Evolutionary conservation across 225 moss, liverwort and hornwort species (phyloP), one percentile per base, ranked within the genome.

Genomic region (Pleurozium schreberi): DNA sequence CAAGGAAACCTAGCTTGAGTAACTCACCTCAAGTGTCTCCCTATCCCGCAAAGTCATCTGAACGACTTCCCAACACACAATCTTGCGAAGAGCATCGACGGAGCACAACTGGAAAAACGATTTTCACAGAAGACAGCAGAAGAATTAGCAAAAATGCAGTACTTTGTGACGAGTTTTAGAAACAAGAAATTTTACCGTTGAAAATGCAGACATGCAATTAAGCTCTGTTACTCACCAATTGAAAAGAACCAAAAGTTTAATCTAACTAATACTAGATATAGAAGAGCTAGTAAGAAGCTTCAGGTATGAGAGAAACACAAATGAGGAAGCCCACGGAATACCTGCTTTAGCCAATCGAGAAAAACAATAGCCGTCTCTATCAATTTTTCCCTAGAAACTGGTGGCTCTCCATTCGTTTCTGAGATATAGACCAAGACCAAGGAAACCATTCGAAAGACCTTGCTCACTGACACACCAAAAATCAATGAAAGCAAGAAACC

Each of bases 281-380:
- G 14, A 87, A 43, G 27, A 87, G n/a, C 11, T n/a, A 61, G 47
- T 42, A 88, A 79, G 28, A 45, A 59, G 47, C 61, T 80, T 71
- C 74, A 83, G 53, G n/a, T 34, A 34, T 68, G 18, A 83, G 27
- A 22, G 66, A 61, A 85, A 81, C 21, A 70, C 65, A 25, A 38
- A 81, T 40, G n/a, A 92, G 62, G 83, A 81, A 65, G 69, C 52
- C 62, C 71, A 84, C 53, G 20, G 34, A 49, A 88, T 85, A 94
- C 98, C 95, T 94, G 93, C 84, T 95, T 96, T 34, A 96, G 86
- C 98, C 98, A 99, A 87, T 91, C 88, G 50, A 96, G 93, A 73
- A 93, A 93, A 75, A 88, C 86, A 63, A 86, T 86, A 87, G 96
- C 96, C 89, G 91, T 94, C 85, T 69, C 81, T 42, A 88, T 89